These are phyloP conservation scores for Orbilia ellipsospora DNA, from an alignment of 2,329 filamentous ascomycete species.

Conservation along the genomic window DNA sequence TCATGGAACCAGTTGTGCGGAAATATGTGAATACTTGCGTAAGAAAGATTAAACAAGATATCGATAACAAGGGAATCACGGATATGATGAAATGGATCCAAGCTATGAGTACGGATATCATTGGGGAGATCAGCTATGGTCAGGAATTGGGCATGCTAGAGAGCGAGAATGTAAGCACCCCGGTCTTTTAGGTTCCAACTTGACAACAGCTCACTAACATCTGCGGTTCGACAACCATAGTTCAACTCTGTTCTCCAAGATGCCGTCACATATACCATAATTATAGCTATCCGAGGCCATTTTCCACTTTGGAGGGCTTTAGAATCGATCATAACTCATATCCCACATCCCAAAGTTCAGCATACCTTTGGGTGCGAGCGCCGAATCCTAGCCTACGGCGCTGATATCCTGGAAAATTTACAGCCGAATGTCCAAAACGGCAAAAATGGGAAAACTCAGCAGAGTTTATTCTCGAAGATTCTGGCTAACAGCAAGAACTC, in stretches of 20 bases:
- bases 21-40: conserved; percentile 11
- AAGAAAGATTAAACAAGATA: conserved; percentile 18
- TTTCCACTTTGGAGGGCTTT: conserved; percentile 8
- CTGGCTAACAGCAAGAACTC: conserved; percentile 14
- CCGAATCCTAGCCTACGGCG: conserved; percentile 10
- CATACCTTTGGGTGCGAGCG: neutral
- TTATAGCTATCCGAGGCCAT: conserved; percentile 9
- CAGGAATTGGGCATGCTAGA: conserved; percentile 30
- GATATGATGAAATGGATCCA: conserved; percentile 28
- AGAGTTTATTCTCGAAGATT: conserved; percentile 10
- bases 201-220: neutral
- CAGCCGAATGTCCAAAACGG: neutral
- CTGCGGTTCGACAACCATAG: neutral
- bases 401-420: neutral
- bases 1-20: conserved; percentile 17
- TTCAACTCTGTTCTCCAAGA: conserved; percentile 14
- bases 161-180: conserved; percentile 20
- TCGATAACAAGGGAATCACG: neutral
- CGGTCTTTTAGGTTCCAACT: neutral
- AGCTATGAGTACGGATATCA: conserved; percentile 17
- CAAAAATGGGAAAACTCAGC: conserved; percentile 8
- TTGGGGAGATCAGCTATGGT: conserved; percentile 27
- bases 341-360: conserved; percentile 29
- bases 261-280: conserved; percentile 1
- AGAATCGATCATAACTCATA: conserved; percentile 3